Evolutionary conservation across 192 early-diverging fungal genomes (phyloP).

Genomic region (Entrophospora sp.): DNA sequence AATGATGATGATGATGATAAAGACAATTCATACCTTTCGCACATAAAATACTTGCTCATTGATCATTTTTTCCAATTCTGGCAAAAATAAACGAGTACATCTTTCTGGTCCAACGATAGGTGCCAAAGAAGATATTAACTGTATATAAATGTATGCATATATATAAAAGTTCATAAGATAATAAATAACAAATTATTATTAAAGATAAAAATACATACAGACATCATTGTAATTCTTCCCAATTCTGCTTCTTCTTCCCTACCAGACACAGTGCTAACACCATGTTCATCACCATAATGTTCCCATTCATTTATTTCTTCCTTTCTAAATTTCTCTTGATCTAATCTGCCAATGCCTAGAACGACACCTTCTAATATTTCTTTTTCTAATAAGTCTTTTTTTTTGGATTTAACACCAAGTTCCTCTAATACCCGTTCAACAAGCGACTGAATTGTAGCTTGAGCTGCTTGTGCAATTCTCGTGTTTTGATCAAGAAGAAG

Average conservation of each 20-base stretch:
- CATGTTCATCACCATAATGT: slow-evolving; percentile 5
- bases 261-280: slow-evolving; percentile 16
- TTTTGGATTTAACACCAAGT: slow-evolving; percentile 2
- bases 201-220: too few relatives aligned
- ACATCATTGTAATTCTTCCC: slow-evolving; percentile 33
- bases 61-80: slow-evolving; percentile 39
- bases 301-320: slow-evolving; percentile 20
- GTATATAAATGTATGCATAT: not conserved
- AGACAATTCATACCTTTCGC: slow-evolving; percentile 31
- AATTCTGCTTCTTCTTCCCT: slow-evolving; percentile 32
- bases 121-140: slow-evolving; percentile 44
- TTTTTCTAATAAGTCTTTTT: slow-evolving; percentile 33
- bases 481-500: slow-evolving; percentile 50
- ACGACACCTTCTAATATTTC: slow-evolving; percentile 47
- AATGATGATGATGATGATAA: too few relatives aligned
- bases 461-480: slow-evolving; percentile 37
- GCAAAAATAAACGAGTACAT: slow-evolving; percentile 35
- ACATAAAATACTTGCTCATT: slow-evolving; percentile 46
- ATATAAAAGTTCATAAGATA: too few relatives aligned
- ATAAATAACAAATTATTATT: not conserved
- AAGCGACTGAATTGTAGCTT: slow-evolving; percentile 35
- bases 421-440: slow-evolving; percentile 31
- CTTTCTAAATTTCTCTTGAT: slow-evolving; percentile 13
- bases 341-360: slow-evolving; percentile 33
- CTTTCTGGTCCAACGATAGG: slow-evolving; percentile 37